Evolutionary conservation across 352 stramenopile species (phyloP).

Genomic region (Phytopythium oedochilum): DNA sequence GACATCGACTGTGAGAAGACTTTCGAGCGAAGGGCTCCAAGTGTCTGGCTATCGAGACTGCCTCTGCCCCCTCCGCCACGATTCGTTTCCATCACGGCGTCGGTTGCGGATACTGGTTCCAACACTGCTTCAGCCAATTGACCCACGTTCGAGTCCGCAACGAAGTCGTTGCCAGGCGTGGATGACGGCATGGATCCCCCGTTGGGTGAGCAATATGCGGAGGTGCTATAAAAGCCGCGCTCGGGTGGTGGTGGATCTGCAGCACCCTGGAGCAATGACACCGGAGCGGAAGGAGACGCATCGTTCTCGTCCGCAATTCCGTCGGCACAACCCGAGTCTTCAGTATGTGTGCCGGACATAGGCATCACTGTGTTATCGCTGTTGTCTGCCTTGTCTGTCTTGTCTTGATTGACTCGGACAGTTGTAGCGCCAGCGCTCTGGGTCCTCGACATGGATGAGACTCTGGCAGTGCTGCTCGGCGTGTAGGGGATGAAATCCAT

Average conservation of each 20-base stretch:
- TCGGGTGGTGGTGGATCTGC: background rate
- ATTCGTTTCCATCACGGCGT: background rate
- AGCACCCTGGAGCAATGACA: background rate
- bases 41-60: background rate
- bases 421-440: background rate
- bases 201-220: no score
- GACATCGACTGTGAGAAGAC: background rate
- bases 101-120: background rate
- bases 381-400: background rate
- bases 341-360: no score
- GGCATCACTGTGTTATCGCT: background rate
- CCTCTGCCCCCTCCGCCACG: background rate
- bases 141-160: background rate
- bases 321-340: no score
- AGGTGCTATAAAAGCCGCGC: background rate
- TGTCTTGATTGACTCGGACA: background rate
- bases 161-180: background rate
- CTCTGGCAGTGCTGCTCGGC: background rate
- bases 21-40: background rate
- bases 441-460: background rate
- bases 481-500: background rate
- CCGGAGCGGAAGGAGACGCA: no score
- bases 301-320: no score
- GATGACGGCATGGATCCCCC: no score
- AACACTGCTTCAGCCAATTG: background rate